Evolutionary conservation across 1,284 basidiomycete genomes (phyloP).

Genomic region (Peniophora sp.): DNA sequence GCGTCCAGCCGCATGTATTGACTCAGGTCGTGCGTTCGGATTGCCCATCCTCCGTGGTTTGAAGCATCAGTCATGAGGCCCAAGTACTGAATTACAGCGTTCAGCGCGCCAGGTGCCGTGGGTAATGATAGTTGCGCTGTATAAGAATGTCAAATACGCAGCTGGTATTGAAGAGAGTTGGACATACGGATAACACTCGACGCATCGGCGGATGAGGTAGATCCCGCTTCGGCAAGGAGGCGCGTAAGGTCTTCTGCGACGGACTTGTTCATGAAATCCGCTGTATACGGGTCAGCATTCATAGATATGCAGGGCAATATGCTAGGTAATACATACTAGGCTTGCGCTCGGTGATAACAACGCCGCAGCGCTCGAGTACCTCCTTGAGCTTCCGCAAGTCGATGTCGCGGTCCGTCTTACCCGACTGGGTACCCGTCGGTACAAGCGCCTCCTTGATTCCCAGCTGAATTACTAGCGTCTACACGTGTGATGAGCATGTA

Average conservation of each 20-base stretch:
- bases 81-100: constrained; percentile 81
- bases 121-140: constrained; percentile 75
- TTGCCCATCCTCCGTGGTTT: constrained; percentile 77
- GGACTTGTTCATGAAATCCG: constrained; percentile 78
- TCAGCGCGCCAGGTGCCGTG: constrained; percentile 71
- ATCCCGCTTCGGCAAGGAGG: constrained; percentile 44
- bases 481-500: constrained; percentile 4
- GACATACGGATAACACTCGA: constrained; percentile 35
- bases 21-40: constrained; percentile 85
- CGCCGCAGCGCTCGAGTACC: constrained; percentile 84
- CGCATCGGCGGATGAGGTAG: constrained; percentile 39
- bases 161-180: neutral
- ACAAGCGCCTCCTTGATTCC: constrained; percentile 92
- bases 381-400: constrained; percentile 82
- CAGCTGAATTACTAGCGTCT: constrained; percentile 94
- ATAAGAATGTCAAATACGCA: constrained; percentile 21
- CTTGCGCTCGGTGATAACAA: constrained; percentile 86
- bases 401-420: constrained; percentile 72
- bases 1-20: constrained; percentile 97
- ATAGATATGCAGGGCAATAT: neutral
- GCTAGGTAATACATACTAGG: constrained; percentile 47
- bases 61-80: constrained; percentile 75
- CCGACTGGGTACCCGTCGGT: constrained; percentile 58
- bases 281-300: constrained; percentile 31
- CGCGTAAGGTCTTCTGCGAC: constrained; percentile 83